Base-by-base conservation (phyloP, 2,329 filamentous ascomycete genomes). In the Aspergillus texensis region DNA sequence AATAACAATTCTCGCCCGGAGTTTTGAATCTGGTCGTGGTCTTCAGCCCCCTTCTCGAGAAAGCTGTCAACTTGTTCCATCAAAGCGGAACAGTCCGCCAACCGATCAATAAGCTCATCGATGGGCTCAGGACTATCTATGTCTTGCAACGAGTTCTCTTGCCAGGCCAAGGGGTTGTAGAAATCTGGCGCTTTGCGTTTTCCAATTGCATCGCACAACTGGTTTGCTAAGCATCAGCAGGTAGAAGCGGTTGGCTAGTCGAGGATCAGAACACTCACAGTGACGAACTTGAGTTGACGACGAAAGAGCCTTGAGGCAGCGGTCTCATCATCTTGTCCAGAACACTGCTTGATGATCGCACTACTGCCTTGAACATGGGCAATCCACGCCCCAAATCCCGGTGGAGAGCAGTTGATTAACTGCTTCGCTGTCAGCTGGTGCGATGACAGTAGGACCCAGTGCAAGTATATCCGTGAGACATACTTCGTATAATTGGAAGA, bases 401-500 rank as follows among this genome's bases (percentile, higher is more conserved):
- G 63, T 2, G 64, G 66, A 4, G 67, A 70, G 26, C 63, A 68
- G 60, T 68, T 69, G 39, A 71, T 65, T 36, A 70, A 61, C 67
- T 70, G 34, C 5, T 45, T 10, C 8, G 24, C 16, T n/a, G 58
- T 66, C 53, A 67, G 56, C 16, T 11, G 34, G 11, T 16, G 8
- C 30, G 39, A 34, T 12, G 50, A 41, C 12, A 26, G 48, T n/a
- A 3, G 16, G 14, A 30, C 26, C 28, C 32, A 19, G 21, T 26
- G 19, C 39, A 19, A 14, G 41, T 32, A 36, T 21, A n/a, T 19
- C 24, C 8, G 10, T 46, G 10, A 26, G n/a, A n/a, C 62, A 53
- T 65, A 70, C 67, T 64, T 71, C 64, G 24, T 71, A 71, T 54
- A 69, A 53, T 46, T 71, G 65, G 21, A 72, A 68, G 1, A 71